These are phyloP conservation scores for Bipolaris cookei DNA, from an alignment of 2,329 filamentous ascomycete genomes.

Conservation along the genomic window DNA sequence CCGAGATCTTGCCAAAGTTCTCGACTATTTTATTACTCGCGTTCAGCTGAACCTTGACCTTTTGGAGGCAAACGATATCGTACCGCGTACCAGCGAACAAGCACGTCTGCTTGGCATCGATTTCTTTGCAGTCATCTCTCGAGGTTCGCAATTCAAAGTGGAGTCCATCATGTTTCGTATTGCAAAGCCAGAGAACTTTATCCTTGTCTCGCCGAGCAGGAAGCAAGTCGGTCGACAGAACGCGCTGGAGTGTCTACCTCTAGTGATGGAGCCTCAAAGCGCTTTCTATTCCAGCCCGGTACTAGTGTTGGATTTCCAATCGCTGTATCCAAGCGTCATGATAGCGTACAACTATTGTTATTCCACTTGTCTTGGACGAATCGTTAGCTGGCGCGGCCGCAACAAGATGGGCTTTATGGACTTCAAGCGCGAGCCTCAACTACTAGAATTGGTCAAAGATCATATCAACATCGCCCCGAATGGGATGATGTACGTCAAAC, in stretches of 20 bases:
- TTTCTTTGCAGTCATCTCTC: slow-evolving; percentile 94
- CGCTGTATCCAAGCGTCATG: slow-evolving; percentile 95
- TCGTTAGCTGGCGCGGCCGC: slow-evolving; percentile 83
- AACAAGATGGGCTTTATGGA: slow-evolving; percentile 96
- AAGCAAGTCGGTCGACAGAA: slow-evolving; percentile 95
- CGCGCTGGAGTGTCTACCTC: slow-evolving; percentile 87
- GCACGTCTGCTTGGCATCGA: slow-evolving; percentile 91
- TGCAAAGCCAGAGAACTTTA: slow-evolving; percentile 93
- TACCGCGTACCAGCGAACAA: slow-evolving; percentile 90
- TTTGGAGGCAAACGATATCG: slow-evolving; percentile 85
- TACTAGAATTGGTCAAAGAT: slow-evolving; percentile 80
- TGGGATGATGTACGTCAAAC: slow-evolving; percentile 92
- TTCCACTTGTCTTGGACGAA: slow-evolving; percentile 89
- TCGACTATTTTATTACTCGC: slow-evolving; percentile 78
- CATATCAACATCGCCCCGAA: slow-evolving; percentile 93
- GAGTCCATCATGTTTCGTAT: slow-evolving; percentile 99
- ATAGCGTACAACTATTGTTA: slow-evolving; percentile 99
- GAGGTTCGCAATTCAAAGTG: slow-evolving; percentile 97
- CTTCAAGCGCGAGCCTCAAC: slow-evolving; percentile 75
- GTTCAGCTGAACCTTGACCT: slow-evolving; percentile 88
- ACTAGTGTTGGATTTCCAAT: slow-evolving; percentile 93
- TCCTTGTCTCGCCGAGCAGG: slow-evolving; percentile 85
- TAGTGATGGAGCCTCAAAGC: slow-evolving; percentile 98
- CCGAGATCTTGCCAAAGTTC: slow-evolving; percentile 72
- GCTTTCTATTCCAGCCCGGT: slow-evolving; percentile 91